These are phyloP conservation scores for Fusarium pseudonygamai DNA, from an alignment of 2,329 filamentous ascomycete genomes.

Conservation along the genomic window DNA sequence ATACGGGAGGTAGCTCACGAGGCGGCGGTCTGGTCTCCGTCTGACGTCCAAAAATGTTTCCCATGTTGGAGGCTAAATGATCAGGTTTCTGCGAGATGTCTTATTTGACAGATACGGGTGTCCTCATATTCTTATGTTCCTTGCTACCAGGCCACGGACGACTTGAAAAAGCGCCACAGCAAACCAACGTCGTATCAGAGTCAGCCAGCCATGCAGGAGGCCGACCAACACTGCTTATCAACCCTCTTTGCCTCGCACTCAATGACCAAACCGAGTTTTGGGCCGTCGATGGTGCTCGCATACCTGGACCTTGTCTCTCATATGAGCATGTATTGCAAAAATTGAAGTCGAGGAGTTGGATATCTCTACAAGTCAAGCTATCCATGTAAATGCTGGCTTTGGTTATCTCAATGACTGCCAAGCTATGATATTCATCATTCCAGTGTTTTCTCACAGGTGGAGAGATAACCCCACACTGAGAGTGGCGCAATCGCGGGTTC, in stretches of 20 bases:
- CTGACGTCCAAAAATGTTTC: not conserved
- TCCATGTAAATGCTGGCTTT: not conserved
- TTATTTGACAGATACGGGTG: not conserved
- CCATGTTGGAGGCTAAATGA: not conserved
- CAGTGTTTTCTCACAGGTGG: not conserved
- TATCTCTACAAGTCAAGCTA: not conserved
- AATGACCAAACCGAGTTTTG: not conserved
- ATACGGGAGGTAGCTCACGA: not conserved
- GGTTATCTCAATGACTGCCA: not conserved
- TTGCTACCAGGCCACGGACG: not conserved
- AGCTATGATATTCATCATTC: rapidly evolving
- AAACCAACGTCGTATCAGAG: not conserved
- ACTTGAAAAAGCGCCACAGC: not conserved
- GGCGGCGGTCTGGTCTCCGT: not conserved
- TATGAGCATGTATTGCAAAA: no score
- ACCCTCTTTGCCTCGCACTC: not conserved
- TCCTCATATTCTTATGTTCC: not conserved
- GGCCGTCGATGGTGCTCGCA: not conserved
- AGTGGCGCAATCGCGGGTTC: not conserved
- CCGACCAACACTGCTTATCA: not conserved
- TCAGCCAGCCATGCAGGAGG: not conserved
- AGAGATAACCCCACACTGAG: not conserved
- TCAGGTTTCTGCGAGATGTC: not conserved
- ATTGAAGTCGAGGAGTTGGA: not conserved
- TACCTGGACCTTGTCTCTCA: not conserved